These are phyloP conservation scores for Dunaliella salina DNA, from an alignment of 163 green algal species.

Conservation along the genomic window DNA sequence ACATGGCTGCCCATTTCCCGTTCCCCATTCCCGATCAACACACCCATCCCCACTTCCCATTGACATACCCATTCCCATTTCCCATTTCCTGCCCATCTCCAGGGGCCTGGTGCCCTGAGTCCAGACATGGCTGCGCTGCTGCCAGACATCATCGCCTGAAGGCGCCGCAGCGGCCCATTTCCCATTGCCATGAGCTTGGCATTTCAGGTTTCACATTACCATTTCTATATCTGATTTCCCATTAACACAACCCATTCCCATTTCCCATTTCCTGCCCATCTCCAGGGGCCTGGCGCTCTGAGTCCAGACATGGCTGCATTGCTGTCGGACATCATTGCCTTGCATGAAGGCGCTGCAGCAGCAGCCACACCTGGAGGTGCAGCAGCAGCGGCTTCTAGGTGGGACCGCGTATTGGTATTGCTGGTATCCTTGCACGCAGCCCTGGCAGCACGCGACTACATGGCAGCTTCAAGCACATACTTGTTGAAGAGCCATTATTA, in stretches of 20 bases:
- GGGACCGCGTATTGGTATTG: not conserved
- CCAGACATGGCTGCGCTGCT: not conserved
- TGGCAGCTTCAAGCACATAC: conserved; percentile 7
- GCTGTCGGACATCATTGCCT: not conserved
- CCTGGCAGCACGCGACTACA: conserved; percentile 25
- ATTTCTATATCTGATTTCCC: too few relatives aligned
- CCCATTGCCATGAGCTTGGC: too few relatives aligned
- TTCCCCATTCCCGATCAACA: too few relatives aligned
- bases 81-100: not conserved
- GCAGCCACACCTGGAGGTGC: not conserved
- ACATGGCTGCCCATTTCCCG: not conserved
- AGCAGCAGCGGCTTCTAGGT: too few relatives aligned
- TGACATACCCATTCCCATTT: too few relatives aligned
- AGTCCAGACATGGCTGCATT: not conserved
- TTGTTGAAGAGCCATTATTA: too few relatives aligned
- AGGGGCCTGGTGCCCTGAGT: not conserved
- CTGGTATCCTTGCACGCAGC: conserved; percentile 18
- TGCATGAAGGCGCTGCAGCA: not conserved
- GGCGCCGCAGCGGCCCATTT: not conserved
- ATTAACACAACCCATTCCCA: too few relatives aligned
- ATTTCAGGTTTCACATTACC: too few relatives aligned
- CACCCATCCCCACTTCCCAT: too few relatives aligned
- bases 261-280: not conserved
- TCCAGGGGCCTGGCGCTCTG: not conserved
- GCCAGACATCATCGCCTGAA: not conserved